A percentile compares a stretch with the other conserved stretches of the same genome.
phyloP scores from a whole-genome alignment of 208 protist species.

The Trypanosoma rangeli region DNA sequence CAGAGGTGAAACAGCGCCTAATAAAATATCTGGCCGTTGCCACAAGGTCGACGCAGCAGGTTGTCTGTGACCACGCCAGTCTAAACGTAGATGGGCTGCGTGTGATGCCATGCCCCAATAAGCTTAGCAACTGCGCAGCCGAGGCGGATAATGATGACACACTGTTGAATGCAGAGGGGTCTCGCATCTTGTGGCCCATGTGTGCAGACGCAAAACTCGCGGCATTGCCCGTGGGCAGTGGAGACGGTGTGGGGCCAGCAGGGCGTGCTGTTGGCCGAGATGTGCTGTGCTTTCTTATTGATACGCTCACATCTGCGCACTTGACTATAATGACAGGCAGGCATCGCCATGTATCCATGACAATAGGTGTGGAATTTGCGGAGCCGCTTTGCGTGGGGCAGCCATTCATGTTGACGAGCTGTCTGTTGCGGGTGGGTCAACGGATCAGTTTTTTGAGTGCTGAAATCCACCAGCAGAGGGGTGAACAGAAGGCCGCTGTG shows the following conservation, averaged over 20 bases:
- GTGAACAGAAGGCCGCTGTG: background rate
- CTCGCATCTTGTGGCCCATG: conserved; percentile 20
- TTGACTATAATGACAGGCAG: conserved; percentile 5
- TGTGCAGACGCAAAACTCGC: conserved; percentile 4
- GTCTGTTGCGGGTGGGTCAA: conserved; percentile 12
- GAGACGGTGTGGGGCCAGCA: background rate
- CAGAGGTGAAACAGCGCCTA: background rate
- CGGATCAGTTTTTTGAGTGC: conserved; percentile 19
- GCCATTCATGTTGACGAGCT: conserved; percentile 15
- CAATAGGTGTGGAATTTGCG: conserved; percentile 23
- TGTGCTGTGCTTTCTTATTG: conserved; percentile 22
- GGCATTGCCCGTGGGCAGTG: background rate
- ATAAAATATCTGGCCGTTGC: conserved; percentile 7
- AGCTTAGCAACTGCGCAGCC: background rate
- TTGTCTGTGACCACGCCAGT: conserved; percentile 13
- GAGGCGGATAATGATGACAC: background rate
- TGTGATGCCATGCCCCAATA: background rate
- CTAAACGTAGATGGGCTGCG: conserved; percentile 9
- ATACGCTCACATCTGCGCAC: conserved; percentile 24
- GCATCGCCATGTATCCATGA: conserved; percentile 16
- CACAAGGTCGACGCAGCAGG: conserved; percentile 4
- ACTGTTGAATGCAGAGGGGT: background rate
- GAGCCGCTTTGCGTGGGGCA: conserved; percentile 2
- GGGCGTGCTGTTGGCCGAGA: conserved; percentile 3
- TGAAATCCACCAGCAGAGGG: conserved; percentile 7